These are phyloP conservation scores for Dryadomyces quercus-mongolicae DNA, from an alignment of 2,329 filamentous ascomycete genomes.

Conservation along the genomic window DNA sequence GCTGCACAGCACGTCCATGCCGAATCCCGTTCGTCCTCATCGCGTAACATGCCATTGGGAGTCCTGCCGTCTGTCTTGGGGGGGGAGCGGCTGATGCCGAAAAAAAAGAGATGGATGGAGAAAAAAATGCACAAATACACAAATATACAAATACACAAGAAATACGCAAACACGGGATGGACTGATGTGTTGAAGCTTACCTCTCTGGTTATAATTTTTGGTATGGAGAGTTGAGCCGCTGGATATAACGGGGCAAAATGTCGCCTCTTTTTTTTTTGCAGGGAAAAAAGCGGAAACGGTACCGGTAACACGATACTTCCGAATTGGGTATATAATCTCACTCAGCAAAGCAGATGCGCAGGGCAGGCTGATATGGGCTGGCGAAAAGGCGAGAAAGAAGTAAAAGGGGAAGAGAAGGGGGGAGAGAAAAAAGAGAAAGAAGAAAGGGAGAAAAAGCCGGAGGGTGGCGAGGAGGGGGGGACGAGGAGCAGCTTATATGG, in stretches of 20 bases:
- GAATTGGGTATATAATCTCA: constrained; percentile 13
- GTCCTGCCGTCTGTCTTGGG: too few species aligned
- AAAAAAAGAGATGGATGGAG: not conserved
- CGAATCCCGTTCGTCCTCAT: not conserved
- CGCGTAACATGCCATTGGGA: constrained; percentile 5
- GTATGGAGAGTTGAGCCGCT: too few species aligned
- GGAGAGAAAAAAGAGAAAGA: constrained; percentile 2
- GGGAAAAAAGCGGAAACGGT: not conserved
- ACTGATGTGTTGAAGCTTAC: too few species aligned
- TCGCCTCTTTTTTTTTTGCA: too few species aligned
- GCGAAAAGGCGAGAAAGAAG: constrained; percentile 10
- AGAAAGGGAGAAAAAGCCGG: constrained; percentile 3
- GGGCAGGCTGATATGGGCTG: constrained; percentile 12
- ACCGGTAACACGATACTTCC: constrained; percentile 11
- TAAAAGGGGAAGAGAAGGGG: not conserved
- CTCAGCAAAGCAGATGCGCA: constrained; percentile 13
- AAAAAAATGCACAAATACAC: not conserved
- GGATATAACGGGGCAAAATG: too few species aligned
- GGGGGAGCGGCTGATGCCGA: too few species aligned
- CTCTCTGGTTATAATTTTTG: too few species aligned
- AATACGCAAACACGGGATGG: too few species aligned
- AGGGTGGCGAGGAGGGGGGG: constrained; percentile 5
- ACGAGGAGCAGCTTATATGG: constrained; percentile 10
- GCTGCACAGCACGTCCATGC: too few species aligned
- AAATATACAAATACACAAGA: too few species aligned